Evolutionary conservation across 106 monocot species (phyloP).

Genomic region (Dioscorea zingiberensis): DNA sequence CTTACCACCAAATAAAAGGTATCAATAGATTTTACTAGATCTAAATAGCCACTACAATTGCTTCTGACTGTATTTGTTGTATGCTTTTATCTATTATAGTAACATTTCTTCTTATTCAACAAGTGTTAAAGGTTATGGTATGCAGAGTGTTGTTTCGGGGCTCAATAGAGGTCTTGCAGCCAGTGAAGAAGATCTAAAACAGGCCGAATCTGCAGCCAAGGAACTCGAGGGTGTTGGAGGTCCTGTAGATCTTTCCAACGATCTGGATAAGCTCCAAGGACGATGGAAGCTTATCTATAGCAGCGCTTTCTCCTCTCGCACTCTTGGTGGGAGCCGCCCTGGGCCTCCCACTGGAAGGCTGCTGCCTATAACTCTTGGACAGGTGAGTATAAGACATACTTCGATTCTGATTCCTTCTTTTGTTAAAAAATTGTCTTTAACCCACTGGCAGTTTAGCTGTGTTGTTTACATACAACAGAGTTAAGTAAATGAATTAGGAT

Average conservation of each 20-base stretch:
- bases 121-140: constrained; percentile 9
- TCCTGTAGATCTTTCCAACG: constrained; percentile 49
- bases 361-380: constrained; percentile 84
- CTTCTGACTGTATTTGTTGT: not conserved
- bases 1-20: not conserved
- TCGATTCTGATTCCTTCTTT: too few species aligned
- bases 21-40: not conserved
- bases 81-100: not conserved
- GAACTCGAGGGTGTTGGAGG: constrained; percentile 67
- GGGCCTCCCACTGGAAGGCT: constrained; percentile 83
- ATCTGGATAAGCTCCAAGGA: constrained; percentile 88
- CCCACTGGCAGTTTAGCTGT: too few species aligned
- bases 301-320: constrained; percentile 89
- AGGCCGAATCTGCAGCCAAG: constrained; percentile 62
- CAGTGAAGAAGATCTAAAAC: constrained; percentile 64
- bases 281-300: constrained; percentile 84
- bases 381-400: constrained; percentile 25
- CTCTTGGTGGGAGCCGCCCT: constrained; percentile 81
- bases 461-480: too few species aligned
- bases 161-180: constrained; percentile 91
- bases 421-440: too few species aligned
- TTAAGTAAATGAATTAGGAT: too few species aligned
- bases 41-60: not conserved
- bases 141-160: constrained; percentile 85
- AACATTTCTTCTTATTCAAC: not conserved